Evolutionary conservation across 164 flowering plant genomes (phyloP), one percentile per base, ranked within the genome.

Genomic region (Buxus sempervirens): DNA sequence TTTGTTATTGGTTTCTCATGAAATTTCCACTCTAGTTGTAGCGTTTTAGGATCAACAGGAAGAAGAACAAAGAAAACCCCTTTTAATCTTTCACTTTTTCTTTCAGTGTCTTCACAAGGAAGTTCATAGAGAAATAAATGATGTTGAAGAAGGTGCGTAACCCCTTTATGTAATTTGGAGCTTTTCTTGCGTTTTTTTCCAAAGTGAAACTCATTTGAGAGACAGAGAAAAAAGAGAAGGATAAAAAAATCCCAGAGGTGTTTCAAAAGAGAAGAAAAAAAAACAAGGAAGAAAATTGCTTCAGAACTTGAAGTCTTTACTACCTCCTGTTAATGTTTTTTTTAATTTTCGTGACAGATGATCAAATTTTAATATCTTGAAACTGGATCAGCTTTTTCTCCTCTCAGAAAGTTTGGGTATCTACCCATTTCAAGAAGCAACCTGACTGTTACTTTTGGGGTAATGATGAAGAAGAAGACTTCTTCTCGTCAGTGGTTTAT

Each of bases 401-500:
- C 9, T 42, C 49, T 18, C 23, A 42, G 26, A 56, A 16, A 41
- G 27, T 20, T 23, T 22, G 12, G 24, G 24, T 21, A 64, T 56
- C n/a, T 18, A 45, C 22, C 18, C 19, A 21, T 21, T 21, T 60
- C 15, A 9, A 21, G 26, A 13, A 66, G 48, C 21, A 64, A 7
- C 26, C 14, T 7, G 8, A 57, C 27, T n/a, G 53, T 41, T 21
- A 62, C 64, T 58, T 28, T 19, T 68, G 22, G 22, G 38, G 56
- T 65, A 73, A 67, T 51, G 70, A 73, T 69, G 77, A 15, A 41
- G 79, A 70, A 63, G 74, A 63, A 63, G 62, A 62, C 76, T 51
- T 71, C 60, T 45, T 77, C 19, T 70, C 70, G 63, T n/a, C 60
- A 65, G 55, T 78, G 65, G 73, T 45, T 78, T 54, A 28, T 72